A percentile compares a stretch with the other conserved stretches of the same genome.
phyloP scores from a whole-genome alignment of 2,329 filamentous ascomycete species.

The Thielaviopsis ethacetica region DNA sequence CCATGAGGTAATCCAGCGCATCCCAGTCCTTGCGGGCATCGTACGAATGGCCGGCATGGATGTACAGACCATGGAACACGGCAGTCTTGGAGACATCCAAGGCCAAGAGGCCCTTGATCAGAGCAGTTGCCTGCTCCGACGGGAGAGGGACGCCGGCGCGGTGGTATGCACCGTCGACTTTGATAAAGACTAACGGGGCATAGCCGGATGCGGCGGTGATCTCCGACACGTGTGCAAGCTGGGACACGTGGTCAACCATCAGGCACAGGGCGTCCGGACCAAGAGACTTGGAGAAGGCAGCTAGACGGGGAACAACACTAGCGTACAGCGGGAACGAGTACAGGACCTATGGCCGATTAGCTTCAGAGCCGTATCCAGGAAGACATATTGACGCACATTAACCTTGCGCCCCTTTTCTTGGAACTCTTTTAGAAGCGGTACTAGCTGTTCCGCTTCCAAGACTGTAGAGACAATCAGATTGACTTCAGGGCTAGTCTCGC shows the following conservation, averaged over 20 bases:
- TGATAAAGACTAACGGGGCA: slow-evolving; percentile 45
- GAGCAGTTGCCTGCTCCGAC: slow-evolving; percentile 26
- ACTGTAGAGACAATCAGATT: slow-evolving; percentile 60
- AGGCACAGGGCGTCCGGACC: slow-evolving; percentile 41
- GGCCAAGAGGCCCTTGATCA: slow-evolving; percentile 30
- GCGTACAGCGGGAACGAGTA: slow-evolving; percentile 56
- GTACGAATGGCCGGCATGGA: slow-evolving; percentile 61
- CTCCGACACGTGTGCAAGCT: slow-evolving; percentile 33
- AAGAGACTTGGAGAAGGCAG: slow-evolving; percentile 36
- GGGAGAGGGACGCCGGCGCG: slow-evolving; percentile 48
- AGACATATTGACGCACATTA: slow-evolving; percentile 31
- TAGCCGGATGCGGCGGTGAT: slow-evolving; percentile 26
- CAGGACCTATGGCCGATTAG: slow-evolving; percentile 32
- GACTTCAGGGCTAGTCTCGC: slow-evolving; percentile 27
- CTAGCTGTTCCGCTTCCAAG: slow-evolving; percentile 52
- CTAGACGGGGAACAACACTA: slow-evolving; percentile 43
- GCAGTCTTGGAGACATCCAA: slow-evolving; percentile 23
- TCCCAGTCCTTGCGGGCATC: slow-evolving; percentile 33
- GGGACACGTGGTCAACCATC: slow-evolving; percentile 52
- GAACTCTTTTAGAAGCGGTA: slow-evolving; percentile 43
- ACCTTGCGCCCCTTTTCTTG: slow-evolving; percentile 34
- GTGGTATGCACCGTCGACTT: slow-evolving; percentile 57
- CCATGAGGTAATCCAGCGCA: slow-evolving; percentile 40
- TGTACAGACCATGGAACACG: slow-evolving; percentile 49
- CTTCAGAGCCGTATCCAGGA: background rate